Percentiles rank a stretch among this genome's conserved stretches.
Evolutionary conservation across 257 asterid species (phyloP).

Genomic region (Parsonsia alboflavescens): DNA sequence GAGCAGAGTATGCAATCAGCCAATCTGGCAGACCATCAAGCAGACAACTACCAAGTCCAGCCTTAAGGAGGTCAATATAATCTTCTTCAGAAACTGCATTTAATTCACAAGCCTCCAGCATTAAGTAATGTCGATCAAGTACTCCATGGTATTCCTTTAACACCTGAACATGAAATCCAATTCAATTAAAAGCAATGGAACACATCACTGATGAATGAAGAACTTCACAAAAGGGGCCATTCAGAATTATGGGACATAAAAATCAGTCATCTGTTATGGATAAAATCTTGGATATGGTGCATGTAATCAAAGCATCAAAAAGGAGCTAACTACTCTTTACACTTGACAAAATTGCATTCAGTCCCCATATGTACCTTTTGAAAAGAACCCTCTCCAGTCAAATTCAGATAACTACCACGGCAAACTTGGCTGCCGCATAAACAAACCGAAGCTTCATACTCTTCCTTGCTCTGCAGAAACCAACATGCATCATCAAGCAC

Average conservation of each 20-base stretch:
- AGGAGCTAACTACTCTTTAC: constrained; percentile 1
- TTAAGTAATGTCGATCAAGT: constrained; percentile 71
- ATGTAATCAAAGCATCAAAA: neutral
- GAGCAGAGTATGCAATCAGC: constrained; percentile 92
- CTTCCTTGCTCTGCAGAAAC: constrained; percentile 85
- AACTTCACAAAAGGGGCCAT: neutral
- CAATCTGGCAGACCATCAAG: constrained; percentile 98
- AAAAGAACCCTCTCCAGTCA: constrained; percentile 95
- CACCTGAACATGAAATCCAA: constrained; percentile 41
- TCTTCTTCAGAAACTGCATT: constrained; percentile 95
- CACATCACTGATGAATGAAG: neutral
- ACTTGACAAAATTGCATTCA: constrained; percentile 13
- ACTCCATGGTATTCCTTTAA: constrained; percentile 81
- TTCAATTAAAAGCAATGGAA: neutral
- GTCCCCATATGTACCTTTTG: constrained; percentile 55
- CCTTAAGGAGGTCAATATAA: constrained; percentile 80
- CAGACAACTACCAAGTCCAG: constrained; percentile 98
- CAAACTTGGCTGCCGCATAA: constrained; percentile 98
- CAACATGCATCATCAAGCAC: constrained; percentile 10
- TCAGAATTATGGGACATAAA: neutral
- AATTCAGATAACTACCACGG: constrained; percentile 94
- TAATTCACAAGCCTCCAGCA: constrained; percentile 91
- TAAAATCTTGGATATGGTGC: neutral
- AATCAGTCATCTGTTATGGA: neutral
- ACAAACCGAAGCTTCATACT: constrained; percentile 97